Conservation (phyloP, 306 rosid genomes). For the Cucumis cinereus region DNA sequence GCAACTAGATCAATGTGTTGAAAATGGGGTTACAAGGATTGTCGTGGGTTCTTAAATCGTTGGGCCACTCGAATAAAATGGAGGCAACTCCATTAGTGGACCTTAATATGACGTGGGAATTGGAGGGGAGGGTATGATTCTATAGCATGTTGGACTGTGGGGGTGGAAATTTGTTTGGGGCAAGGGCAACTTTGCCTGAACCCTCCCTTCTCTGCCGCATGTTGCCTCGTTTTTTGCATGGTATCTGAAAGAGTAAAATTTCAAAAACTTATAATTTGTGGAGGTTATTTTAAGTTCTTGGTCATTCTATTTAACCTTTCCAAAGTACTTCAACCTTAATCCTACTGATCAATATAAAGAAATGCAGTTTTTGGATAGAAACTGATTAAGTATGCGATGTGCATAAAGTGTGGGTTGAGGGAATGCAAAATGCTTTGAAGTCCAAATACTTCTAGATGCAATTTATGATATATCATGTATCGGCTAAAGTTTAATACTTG, state of each 20-base stretch:
- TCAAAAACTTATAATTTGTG: background rate
- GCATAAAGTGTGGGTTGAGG: no score
- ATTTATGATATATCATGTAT: no score
- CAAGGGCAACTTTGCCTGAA: background rate
- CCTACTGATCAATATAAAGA: background rate
- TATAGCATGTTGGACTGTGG: background rate
- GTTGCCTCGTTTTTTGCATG: background rate
- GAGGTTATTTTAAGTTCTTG: background rate
- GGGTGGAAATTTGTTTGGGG: background rate
- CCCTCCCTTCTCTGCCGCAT: background rate
- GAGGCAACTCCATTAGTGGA: background rate
- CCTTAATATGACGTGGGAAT: background rate
- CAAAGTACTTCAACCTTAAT: background rate
- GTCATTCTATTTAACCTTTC: background rate
- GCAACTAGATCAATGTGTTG: background rate
- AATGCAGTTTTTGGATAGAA: no score
- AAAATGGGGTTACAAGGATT: background rate
- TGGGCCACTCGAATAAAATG: background rate
- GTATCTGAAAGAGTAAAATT: background rate
- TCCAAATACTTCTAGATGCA: no score
- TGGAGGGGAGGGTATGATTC: background rate
- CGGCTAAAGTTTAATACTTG: background rate
- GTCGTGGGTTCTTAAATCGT: background rate
- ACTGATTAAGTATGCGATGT: no score
- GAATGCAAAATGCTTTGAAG: no score